Percentiles rank a stretch among this genome's conserved stretches.
Evolutionary conservation across 192 early-diverging fungal species (phyloP).

Genomic region (Backusella tuberculispora): DNA sequence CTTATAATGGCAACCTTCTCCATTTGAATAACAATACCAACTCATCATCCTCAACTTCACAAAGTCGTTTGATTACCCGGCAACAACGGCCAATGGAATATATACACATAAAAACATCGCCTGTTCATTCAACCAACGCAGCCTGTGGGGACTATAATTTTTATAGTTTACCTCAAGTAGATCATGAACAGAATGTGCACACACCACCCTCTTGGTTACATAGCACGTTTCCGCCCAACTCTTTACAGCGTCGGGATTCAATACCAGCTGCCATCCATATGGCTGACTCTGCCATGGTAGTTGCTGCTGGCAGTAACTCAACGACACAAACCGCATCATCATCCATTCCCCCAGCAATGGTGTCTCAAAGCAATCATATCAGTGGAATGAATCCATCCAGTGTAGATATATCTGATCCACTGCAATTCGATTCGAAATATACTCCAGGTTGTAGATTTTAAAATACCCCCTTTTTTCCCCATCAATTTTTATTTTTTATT

Average conservation of each 20-base stretch:
- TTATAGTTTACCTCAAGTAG: neutral
- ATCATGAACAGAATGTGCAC: conserved; percentile 9
- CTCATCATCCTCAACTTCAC: neutral
- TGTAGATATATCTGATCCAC: neutral
- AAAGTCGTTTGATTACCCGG: neutral
- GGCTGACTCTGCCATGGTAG: neutral
- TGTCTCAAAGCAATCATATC: neutral
- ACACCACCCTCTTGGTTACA: conserved; percentile 14
- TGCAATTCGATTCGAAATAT: conserved; percentile 5
- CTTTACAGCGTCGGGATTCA: conserved; percentile 16
- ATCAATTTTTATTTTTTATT: no score
- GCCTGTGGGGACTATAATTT: neutral
- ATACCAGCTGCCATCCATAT: conserved; percentile 10
- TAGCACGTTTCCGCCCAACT: neutral
- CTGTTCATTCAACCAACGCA: conserved; percentile 4
- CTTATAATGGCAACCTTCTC: neutral
- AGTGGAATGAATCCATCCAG: conserved; percentile 5
- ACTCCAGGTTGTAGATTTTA: conserved; percentile 7
- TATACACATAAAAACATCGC: neutral
- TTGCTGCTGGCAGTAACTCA: conserved; percentile 24
- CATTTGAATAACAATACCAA: neutral
- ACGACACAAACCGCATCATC: neutral
- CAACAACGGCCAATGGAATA: conserved; percentile 6
- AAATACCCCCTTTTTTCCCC: conserved; percentile 6
- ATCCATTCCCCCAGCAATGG: neutral